phyloP scores from a whole-genome alignment of 768 basidiomycete species.

The Pilatotrama ljubarskyi region DNA sequence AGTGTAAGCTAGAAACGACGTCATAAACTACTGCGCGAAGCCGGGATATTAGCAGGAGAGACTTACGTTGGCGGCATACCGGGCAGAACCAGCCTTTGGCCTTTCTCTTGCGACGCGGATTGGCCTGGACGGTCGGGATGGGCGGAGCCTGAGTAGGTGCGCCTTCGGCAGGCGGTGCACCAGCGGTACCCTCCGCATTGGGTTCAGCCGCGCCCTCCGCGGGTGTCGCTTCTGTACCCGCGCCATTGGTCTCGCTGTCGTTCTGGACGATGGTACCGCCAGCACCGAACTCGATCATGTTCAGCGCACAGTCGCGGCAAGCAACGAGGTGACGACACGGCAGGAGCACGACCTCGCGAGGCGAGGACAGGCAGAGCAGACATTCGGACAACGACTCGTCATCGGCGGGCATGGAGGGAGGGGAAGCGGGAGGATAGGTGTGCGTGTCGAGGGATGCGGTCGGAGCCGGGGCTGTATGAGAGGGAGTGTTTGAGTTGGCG shows the following conservation, averaged over 20 bases:
- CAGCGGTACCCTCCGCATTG: conserved; percentile 11
- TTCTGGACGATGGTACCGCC: conserved; percentile 80
- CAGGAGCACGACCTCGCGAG: conserved; percentile 88
- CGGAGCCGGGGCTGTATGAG: conserved; percentile 38
- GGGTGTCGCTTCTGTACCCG: conserved; percentile 22
- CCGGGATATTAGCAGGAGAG: neutral
- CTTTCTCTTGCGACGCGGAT: conserved; percentile 77
- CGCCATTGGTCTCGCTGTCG: conserved; percentile 34
- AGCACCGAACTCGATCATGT: conserved; percentile 97
- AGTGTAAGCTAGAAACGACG: conserved; percentile 65
- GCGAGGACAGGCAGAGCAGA: conserved; percentile 84
- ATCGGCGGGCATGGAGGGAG: conserved; percentile 39
- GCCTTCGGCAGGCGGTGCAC: conserved; percentile 22
- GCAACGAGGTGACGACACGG: conserved; percentile 95
- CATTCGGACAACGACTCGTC: conserved; percentile 86
- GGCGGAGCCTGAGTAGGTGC: conserved; percentile 19
- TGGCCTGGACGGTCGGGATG: conserved; percentile 13
- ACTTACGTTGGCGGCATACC: conserved; percentile 91
- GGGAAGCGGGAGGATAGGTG: conserved; percentile 47
- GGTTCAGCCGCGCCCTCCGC: conserved; percentile 9
- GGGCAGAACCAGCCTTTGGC: conserved; percentile 98
- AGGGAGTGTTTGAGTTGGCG: conserved; percentile 34
- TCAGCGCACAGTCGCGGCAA: conserved; percentile 92
- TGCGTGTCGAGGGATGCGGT: conserved; percentile 35
- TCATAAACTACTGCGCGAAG: neutral